These are phyloP conservation scores for Trypanosoma melophagium DNA, from an alignment of 208 protist species.

Conservation along the genomic window DNA sequence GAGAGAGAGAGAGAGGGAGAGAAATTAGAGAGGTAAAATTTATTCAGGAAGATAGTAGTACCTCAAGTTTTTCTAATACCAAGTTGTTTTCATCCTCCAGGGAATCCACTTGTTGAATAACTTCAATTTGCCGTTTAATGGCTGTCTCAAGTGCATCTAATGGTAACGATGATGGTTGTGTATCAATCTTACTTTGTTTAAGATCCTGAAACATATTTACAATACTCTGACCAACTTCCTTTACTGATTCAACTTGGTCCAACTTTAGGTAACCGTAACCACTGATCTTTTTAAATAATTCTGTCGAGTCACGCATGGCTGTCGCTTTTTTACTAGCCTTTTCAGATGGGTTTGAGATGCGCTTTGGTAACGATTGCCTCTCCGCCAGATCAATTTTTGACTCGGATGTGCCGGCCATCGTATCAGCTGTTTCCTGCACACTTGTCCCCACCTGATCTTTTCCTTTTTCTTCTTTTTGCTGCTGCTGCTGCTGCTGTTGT, in stretches of 20 bases:
- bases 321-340: constrained; percentile 14
- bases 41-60: constrained; percentile 37
- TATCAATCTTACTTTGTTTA: constrained; percentile 36
- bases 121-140: constrained; percentile 77
- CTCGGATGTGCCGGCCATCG: neutral
- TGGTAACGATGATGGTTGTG: constrained; percentile 53
- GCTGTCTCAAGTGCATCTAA: constrained; percentile 71
- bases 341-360: constrained; percentile 7
- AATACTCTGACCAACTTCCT: constrained; percentile 55
- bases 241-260: constrained; percentile 34
- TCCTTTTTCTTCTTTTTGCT: constrained; percentile 6
- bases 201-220: constrained; percentile 81
- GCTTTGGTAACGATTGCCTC: neutral
- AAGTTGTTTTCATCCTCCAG: constrained; percentile 65
- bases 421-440: too few relatives aligned
- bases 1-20: neutral
- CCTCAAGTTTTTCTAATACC: constrained; percentile 60
- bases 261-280: constrained; percentile 59
- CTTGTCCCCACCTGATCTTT: constrained; percentile 7
- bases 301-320: constrained; percentile 17
- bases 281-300: constrained; percentile 62
- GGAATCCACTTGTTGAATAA: constrained; percentile 50
- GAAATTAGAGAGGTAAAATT: neutral
- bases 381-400: neutral
- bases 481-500: constrained; percentile 7